phyloP scores from a whole-genome alignment of 805 yeast species.

The Kuraishia piskuri region DNA sequence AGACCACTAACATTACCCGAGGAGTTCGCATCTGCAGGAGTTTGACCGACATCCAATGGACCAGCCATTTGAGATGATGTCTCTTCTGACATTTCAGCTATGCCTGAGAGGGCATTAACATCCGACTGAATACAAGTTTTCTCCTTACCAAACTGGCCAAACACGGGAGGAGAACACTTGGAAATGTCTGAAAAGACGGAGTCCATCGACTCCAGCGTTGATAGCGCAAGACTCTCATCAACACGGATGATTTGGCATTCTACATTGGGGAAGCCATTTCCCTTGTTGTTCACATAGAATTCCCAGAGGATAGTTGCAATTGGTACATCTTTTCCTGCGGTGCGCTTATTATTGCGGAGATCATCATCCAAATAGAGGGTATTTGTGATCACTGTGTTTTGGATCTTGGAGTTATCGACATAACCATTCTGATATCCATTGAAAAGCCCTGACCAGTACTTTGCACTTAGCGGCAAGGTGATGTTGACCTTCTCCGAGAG shows the following conservation, averaged over 20 bases:
- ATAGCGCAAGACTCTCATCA: background rate
- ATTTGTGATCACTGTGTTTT: slow-evolving; percentile 18
- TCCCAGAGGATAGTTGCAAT: slow-evolving; percentile 24
- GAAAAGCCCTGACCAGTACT: slow-evolving; percentile 21
- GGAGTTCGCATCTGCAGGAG: no score
- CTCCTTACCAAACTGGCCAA: background rate
- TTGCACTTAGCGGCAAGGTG: slow-evolving; percentile 21
- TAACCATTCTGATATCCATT: slow-evolving; percentile 23
- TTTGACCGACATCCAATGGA: background rate
- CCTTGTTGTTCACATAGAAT: slow-evolving; percentile 11
- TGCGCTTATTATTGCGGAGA: slow-evolving; percentile 6
- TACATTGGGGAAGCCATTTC: background rate
- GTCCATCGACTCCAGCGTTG: background rate
- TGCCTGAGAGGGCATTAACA: background rate
- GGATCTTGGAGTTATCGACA: slow-evolving; percentile 12
- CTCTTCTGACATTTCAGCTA: background rate
- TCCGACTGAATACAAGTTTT: background rate
- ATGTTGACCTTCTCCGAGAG: slow-evolving; percentile 11
- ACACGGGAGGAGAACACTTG: background rate
- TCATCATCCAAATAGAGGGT: slow-evolving; percentile 21
- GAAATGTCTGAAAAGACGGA: background rate
- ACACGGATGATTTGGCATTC: background rate
- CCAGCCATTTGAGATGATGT: background rate
- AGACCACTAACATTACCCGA: no score
- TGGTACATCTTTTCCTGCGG: slow-evolving; percentile 10